These are phyloP conservation scores for Chenopodium berlandieri DNA, from an alignment of 148 eudicot genomes.

Conservation along the genomic window DNA sequence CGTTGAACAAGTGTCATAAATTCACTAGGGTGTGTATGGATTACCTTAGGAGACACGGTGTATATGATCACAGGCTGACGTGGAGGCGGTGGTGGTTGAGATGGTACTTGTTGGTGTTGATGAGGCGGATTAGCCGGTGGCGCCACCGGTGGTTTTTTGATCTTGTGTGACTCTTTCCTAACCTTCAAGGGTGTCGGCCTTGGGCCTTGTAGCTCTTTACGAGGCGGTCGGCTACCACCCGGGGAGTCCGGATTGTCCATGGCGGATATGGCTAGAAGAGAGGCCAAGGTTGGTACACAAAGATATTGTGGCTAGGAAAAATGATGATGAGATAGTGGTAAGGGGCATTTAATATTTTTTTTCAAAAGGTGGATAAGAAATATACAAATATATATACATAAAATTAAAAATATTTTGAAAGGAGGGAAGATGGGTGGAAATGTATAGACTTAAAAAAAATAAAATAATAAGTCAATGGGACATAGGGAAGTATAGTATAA, in stretches of 20 bases:
- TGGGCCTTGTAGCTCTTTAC: constrained; percentile 74
- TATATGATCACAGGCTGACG: constrained; percentile 79
- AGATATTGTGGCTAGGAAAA: constrained; percentile 5
- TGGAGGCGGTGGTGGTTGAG: constrained; percentile 27
- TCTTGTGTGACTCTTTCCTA: constrained; percentile 75
- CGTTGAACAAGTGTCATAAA: constrained; percentile 88
- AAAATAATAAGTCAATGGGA: constrained; percentile 21
- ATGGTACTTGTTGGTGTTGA: constrained; percentile 20
- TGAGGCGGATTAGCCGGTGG: constrained; percentile 50
- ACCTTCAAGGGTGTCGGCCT: constrained; percentile 74
- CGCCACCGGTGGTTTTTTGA: constrained; percentile 62
- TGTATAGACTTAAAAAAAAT: constrained; percentile 16
- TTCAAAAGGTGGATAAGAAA: constrained; percentile 1
- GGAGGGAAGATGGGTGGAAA: constrained; percentile 24
- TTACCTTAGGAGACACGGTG: constrained; percentile 84
- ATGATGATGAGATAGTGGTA: background rate
- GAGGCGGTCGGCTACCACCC: constrained; percentile 39
- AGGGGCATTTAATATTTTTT: background rate
- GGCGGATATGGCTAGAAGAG: background rate
- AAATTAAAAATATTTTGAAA: background rate
- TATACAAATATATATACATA: constrained; percentile 3
- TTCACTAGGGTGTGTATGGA: constrained; percentile 76
- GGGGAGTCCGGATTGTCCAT: constrained; percentile 23
- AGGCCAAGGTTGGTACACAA: background rate
- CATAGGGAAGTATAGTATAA: background rate